Percentiles rank a stretch among this genome's conserved stretches.
phyloP scores from a whole-genome alignment of 257 asterid genomes.

The Penstemon newberryi region DNA sequence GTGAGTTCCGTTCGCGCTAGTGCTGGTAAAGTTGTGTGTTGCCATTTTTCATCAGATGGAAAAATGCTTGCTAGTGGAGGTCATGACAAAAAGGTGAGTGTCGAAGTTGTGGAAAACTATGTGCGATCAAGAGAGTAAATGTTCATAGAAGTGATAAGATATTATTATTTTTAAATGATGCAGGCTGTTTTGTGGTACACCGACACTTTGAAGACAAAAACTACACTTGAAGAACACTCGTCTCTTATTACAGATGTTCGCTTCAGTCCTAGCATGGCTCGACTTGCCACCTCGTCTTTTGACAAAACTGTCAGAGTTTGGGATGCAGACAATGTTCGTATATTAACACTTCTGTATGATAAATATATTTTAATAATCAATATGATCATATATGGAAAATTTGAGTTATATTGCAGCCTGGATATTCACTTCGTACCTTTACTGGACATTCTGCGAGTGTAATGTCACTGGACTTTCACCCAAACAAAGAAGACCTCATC shows the following conservation, averaged over 20 bases:
- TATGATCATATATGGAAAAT: no score
- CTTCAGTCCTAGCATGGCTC: conserved; percentile 96
- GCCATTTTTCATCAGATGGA: conserved; percentile 98
- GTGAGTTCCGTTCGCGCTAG: conserved; percentile 75
- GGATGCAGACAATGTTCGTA: conserved; percentile 91
- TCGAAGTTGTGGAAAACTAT: conserved; percentile 12
- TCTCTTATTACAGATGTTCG: conserved; percentile 84
- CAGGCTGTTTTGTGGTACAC: conserved; percentile 92
- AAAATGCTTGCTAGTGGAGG: conserved; percentile 96
- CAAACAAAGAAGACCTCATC: conserved; percentile 88
- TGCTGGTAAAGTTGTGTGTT: conserved; percentile 74
- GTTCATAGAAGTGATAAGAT: conserved; percentile 18
- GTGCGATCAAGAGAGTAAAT: background rate
- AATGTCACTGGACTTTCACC: conserved; percentile 93
- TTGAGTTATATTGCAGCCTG: conserved; percentile 54
- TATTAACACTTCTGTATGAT: background rate
- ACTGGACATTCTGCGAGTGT: conserved; percentile 90
- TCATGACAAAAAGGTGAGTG: conserved; percentile 85
- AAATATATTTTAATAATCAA: no score
- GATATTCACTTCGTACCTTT: conserved; percentile 77
- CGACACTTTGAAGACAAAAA: conserved; percentile 70
- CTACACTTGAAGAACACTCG: conserved; percentile 91
- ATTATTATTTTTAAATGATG: conserved; percentile 27
- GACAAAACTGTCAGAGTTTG: conserved; percentile 97
- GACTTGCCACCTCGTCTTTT: conserved; percentile 94